Percentiles rank a stretch among this genome's conserved stretches.
Conservation (phyloP, 441 rosid species). For the Kokia cookei region DNA sequence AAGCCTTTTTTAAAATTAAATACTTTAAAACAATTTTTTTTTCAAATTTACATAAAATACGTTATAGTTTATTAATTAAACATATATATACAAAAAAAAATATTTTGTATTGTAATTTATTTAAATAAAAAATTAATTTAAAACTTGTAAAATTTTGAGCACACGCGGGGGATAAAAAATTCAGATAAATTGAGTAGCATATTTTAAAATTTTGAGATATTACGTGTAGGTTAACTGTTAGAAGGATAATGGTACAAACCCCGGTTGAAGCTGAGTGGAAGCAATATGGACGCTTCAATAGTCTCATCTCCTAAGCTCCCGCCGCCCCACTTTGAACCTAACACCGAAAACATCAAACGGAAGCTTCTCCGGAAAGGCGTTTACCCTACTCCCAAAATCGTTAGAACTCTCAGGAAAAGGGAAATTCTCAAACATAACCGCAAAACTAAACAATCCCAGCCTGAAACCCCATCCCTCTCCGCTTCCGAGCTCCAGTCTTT, state of each 20-base stretch:
- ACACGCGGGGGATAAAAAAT: no score
- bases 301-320: slow-evolving; percentile 28
- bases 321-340: slow-evolving; percentile 49
- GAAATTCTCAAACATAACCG: slow-evolving; percentile 78
- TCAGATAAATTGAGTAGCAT: no score
- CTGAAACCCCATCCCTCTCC: slow-evolving; percentile 31
- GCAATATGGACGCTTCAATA: slow-evolving; percentile 40
- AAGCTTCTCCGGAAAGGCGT: slow-evolving; percentile 53
- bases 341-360: slow-evolving; percentile 52
- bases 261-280: background rate
- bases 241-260: background rate
- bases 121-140: no score
- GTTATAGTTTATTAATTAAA: no score
- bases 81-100: no score
- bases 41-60: no score
- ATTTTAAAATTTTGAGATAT: background rate
- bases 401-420: slow-evolving; percentile 66
- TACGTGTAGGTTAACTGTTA: background rate
- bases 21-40: no score
- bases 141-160: no score
- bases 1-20: no score
- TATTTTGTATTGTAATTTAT: no score
- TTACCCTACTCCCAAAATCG: slow-evolving; percentile 66
- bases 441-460: slow-evolving; percentile 32
- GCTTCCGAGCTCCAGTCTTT: slow-evolving; percentile 37